These are phyloP conservation scores for Multifurca ochricompacta DNA, from an alignment of 768 basidiomycete genomes.

Conservation along the genomic window DNA sequence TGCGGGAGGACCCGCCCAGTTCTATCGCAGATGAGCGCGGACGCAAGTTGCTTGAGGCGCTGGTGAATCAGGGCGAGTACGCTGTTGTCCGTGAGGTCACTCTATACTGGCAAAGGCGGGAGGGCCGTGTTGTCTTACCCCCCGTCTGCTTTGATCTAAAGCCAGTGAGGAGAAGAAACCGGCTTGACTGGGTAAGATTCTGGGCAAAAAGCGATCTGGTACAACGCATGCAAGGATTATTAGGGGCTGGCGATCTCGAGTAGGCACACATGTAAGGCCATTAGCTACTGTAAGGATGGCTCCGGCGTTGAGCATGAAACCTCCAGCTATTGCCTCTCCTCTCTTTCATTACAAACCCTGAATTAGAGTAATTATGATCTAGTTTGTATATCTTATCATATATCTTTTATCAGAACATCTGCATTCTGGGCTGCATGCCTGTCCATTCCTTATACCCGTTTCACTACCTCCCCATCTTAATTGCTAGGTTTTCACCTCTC, in stretches of 20 bases:
- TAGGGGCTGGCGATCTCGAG: background rate
- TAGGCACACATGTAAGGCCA: background rate
- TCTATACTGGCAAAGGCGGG: constrained; percentile 43
- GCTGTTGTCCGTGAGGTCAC: constrained; percentile 47
- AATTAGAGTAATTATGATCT: too few relatives aligned
- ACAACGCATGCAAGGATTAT: constrained; percentile 22
- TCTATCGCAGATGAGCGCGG: constrained; percentile 29
- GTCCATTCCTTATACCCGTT: too few relatives aligned
- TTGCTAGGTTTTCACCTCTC: too few relatives aligned
- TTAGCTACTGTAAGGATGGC: too few relatives aligned
- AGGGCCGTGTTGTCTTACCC: constrained; percentile 34
- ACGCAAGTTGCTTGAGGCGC: constrained; percentile 40
- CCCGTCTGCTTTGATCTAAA: constrained; percentile 43
- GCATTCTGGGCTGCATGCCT: too few relatives aligned
- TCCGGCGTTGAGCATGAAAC: too few relatives aligned
- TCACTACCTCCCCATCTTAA: too few relatives aligned
- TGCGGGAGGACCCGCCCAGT: constrained; percentile 23
- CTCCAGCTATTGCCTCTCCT: too few relatives aligned
- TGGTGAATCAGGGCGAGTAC: constrained; percentile 43
- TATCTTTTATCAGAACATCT: too few relatives aligned
- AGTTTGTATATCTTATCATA: too few relatives aligned
- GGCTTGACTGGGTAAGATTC: constrained; percentile 23
- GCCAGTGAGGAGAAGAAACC: constrained; percentile 12
- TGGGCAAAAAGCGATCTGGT: constrained; percentile 20
- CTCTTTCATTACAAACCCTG: too few relatives aligned